Base-by-base conservation (phyloP, 2,329 filamentous ascomycete species). In the Cytospora piceicola region DNA sequence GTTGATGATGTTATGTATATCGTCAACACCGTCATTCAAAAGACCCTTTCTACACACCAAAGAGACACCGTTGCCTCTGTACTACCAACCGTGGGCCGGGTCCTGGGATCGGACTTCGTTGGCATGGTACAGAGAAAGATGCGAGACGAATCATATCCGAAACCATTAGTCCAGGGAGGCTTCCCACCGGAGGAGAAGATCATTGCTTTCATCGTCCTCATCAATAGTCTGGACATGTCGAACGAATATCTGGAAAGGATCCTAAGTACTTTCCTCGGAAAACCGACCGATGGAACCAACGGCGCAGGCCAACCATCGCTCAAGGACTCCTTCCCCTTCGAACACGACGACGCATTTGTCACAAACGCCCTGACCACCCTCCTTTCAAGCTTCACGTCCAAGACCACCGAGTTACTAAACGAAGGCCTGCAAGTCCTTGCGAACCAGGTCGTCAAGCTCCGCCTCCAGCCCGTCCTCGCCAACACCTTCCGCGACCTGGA, bases 1-100 rank as follows among this genome's bases (percentile, higher is more conserved):
- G 94, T 99, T 11, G 95, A 99, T 80, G 95, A 97, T 79, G 93
- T 98, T 73, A 98, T 99, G 94, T 99, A 98, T 78, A 97, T 99
- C 72, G 92, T 97, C 75, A 96, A 96, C 75, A 90, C 94, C 59
- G 91, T 98, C 39, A 83, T 98, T 9, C 90, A 96, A 69, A 90
- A 94, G 70, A 91, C 93, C 0, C 82, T 98, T 27, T 90, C 92
- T 0, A 98, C 96, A 0, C 92, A 91, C 2, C 94, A 97, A 75
- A 84, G 89, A 70, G 84, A 89, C 22, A 88, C 97, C 4, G 85
- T 96, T 27, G 87, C 87, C 52, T 91, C 87, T 64, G 91, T 96
- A 8, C 80, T 97, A 30, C 90, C 93, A 2, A 90, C 89, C 0
- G 82, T 98, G 6, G 87, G 90, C 22, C 87, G 93, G 39, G 89